A percentile compares a stretch with the other conserved stretches of the same genome.
Evolutionary conservation across 495 filamentous ascomycete genomes (phyloP).

Genomic region (Aspergillus ostianus): DNA sequence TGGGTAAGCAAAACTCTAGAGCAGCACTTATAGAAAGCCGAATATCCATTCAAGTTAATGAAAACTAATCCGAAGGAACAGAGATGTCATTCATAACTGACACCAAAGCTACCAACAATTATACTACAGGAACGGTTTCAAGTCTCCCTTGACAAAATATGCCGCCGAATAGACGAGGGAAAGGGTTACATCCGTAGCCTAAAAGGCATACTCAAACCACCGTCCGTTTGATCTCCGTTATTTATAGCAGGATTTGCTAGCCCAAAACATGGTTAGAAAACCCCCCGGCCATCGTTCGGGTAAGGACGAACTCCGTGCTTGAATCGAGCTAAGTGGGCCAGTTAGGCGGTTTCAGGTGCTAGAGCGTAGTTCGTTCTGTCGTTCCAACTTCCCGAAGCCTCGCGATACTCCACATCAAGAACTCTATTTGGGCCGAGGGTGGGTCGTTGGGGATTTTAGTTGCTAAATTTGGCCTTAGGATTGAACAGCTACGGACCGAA

Average conservation of each 20-base stretch:
- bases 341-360: neutral
- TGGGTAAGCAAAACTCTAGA: no score
- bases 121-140: neutral
- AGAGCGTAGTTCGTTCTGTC: neutral
- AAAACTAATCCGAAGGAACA: neutral
- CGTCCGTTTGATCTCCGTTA: neutral
- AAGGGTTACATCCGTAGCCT: no score
- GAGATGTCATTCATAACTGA: neutral
- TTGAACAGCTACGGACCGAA: neutral
- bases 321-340: neutral
- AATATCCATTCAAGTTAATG: neutral
- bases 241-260: neutral
- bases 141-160: neutral
- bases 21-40: no score
- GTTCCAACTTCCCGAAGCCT: neutral
- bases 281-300: neutral
- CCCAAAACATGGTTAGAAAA: neutral
- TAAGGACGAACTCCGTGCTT: neutral
- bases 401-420: neutral
- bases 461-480: neutral
- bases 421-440: neutral
- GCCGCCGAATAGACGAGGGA: no score
- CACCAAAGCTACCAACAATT: neutral
- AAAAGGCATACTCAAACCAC: neutral
- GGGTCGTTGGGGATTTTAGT: neutral